These are phyloP conservation scores for Dictyostelium purpureum DNA, from an alignment of 78 protist genomes.

Conservation along the genomic window DNA sequence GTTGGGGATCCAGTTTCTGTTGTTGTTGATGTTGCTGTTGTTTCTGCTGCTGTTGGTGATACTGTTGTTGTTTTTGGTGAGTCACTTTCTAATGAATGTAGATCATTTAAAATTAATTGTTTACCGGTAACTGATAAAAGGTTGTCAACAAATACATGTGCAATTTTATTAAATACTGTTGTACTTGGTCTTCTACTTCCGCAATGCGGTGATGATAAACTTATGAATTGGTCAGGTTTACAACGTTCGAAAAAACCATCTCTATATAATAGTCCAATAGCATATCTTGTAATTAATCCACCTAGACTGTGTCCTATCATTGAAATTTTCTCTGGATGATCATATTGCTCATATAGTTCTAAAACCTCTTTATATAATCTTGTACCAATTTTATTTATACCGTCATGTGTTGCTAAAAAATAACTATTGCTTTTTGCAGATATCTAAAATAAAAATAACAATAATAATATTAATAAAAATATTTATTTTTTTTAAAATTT, in stretches of 20 bases:
- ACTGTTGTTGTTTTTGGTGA: too few species aligned
- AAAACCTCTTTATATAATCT: constrained; percentile 12
- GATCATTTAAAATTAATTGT: constrained; percentile 6
- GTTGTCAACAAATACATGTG: not conserved
- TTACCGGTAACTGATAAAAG: constrained; percentile 6
- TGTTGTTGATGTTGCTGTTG: too few species aligned
- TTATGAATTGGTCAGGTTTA: not conserved
- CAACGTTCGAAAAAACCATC: not conserved
- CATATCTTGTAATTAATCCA: constrained; percentile 25
- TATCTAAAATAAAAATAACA: not conserved
- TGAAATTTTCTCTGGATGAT: not conserved
- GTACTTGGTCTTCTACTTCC: constrained; percentile 51
- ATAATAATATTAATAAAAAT: too few species aligned
- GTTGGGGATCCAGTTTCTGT: too few species aligned
- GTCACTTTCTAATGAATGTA: not conserved
- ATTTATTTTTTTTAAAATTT: not conserved
- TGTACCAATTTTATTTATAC: constrained; percentile 42
- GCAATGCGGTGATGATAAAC: constrained; percentile 41
- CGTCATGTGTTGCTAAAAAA: constrained; percentile 10
- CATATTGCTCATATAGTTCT: not conserved
- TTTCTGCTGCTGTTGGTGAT: too few species aligned
- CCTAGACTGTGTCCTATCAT: constrained; percentile 58
- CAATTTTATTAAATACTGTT: constrained; percentile 1
- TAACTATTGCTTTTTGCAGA: not conserved
- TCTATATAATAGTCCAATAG: constrained; percentile 22